Percentiles rank a stretch among this genome's conserved stretches.
Evolutionary conservation across 1,284 basidiomycete species (phyloP).

Genomic region (Cystobasidiaceae sp.): DNA sequence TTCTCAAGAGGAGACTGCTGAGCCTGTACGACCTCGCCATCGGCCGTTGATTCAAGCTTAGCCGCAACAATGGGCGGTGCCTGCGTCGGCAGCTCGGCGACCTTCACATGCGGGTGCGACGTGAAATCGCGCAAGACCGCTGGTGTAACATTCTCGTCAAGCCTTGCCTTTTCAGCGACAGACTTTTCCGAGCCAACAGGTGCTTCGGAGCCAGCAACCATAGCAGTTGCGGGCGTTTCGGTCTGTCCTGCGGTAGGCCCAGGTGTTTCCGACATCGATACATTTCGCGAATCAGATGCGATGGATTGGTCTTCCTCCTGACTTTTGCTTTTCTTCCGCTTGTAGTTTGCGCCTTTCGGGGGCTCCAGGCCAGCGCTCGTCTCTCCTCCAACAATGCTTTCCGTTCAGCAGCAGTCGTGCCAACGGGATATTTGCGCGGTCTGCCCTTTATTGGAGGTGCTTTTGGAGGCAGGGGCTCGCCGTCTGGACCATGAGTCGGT

Average conservation of each 20-base stretch:
- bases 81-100: too few relatives aligned
- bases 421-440: slow-evolving; percentile 14
- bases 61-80: too few relatives aligned
- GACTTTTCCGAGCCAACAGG: too few relatives aligned
- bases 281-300: neutral
- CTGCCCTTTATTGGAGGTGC: neutral
- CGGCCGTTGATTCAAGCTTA: too few relatives aligned
- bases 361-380: slow-evolving; percentile 1
- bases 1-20: too few relatives aligned
- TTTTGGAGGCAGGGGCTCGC: neutral
- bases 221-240: neutral
- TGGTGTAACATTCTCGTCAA: too few relatives aligned
- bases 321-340: neutral
- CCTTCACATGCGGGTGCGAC: too few relatives aligned
- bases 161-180: too few relatives aligned
- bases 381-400: slow-evolving; percentile 1
- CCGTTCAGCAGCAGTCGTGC: neutral
- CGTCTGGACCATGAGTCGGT: neutral
- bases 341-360: neutral
- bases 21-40: too few relatives aligned
- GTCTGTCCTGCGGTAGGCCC: neutral
- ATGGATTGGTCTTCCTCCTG: neutral
- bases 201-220: neutral
- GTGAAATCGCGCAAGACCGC: too few relatives aligned
- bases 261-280: neutral